Evolutionary conservation across 768 basidiomycete genomes (phyloP).

Genomic region (Trametes coccinea): DNA sequence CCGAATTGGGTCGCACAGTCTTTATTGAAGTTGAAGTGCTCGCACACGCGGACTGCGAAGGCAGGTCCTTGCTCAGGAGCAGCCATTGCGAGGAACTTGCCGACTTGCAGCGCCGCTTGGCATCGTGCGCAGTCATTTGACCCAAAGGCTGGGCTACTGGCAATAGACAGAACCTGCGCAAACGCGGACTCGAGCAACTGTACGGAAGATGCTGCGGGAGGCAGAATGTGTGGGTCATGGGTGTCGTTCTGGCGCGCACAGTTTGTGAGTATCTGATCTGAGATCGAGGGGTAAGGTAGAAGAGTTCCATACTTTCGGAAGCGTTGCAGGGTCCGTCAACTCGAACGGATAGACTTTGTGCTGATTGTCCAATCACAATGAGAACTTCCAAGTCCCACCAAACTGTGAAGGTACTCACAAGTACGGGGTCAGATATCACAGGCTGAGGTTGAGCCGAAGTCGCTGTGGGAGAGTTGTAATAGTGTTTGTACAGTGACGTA

Average conservation of each 20-base stretch:
- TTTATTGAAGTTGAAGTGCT: constrained; percentile 49
- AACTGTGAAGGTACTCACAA: constrained; percentile 39
- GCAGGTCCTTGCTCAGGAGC: constrained; percentile 60
- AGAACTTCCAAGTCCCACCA: neutral
- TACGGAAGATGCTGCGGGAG: constrained; percentile 50
- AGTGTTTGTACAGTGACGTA: constrained; percentile 59
- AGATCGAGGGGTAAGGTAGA: neutral
- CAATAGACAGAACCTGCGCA: constrained; percentile 57
- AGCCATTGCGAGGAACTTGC: constrained; percentile 66
- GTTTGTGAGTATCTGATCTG: neutral
- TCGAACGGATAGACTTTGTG: constrained; percentile 56
- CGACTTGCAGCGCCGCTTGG: constrained; percentile 58
- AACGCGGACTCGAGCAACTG: constrained; percentile 53
- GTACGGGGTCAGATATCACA: constrained; percentile 71
- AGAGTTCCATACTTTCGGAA: constrained; percentile 45
- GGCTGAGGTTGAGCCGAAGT: constrained; percentile 76
- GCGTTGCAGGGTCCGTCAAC: constrained; percentile 63
- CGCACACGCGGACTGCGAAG: constrained; percentile 60
- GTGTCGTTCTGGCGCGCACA: constrained; percentile 47
- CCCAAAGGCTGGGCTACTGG: constrained; percentile 52
- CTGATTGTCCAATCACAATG: constrained; percentile 34
- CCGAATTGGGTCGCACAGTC: constrained; percentile 53
- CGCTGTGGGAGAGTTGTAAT: constrained; percentile 73
- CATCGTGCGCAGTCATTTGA: constrained; percentile 59
- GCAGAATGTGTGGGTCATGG: constrained; percentile 64